These are phyloP conservation scores for Starmerella cellae DNA, from an alignment of 805 yeast genomes.

Conservation along the genomic window DNA sequence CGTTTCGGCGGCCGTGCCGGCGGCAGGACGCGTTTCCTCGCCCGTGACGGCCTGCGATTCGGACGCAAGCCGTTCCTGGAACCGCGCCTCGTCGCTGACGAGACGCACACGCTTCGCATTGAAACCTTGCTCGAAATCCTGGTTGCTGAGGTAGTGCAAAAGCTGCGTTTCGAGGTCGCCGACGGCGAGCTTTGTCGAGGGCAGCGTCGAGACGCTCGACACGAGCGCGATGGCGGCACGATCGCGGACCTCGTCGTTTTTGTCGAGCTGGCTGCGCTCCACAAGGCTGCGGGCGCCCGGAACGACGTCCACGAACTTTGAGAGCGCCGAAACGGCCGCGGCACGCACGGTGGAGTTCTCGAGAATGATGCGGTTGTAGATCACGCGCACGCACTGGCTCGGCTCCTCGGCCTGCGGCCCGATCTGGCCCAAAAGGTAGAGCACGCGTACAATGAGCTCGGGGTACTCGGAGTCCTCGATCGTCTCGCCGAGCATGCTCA, in stretches of 20 bases:
- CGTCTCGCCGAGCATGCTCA: slow-evolving; percentile 85
- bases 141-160: slow-evolving; percentile 49
- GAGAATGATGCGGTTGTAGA: slow-evolving; percentile 89
- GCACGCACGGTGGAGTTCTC: slow-evolving; percentile 93
- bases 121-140: slow-evolving; percentile 39
- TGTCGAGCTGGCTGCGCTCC: slow-evolving; percentile 71
- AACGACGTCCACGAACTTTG: slow-evolving; percentile 74
- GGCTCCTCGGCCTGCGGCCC: slow-evolving; percentile 84
- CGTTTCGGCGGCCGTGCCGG: slow-evolving; percentile 5
- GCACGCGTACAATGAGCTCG: slow-evolving; percentile 80
- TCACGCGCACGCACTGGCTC: slow-evolving; percentile 83
- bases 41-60: slow-evolving; percentile 8
- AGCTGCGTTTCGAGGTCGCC: slow-evolving; percentile 67
- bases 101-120: slow-evolving; percentile 56
- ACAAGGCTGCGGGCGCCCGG: slow-evolving; percentile 65
- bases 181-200: slow-evolving; percentile 58
- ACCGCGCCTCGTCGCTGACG: slow-evolving; percentile 28
- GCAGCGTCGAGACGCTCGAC: slow-evolving; percentile 40
- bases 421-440: slow-evolving; percentile 84
- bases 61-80: slow-evolving; percentile 5
- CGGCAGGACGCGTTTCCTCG: slow-evolving; percentile 1
- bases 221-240: slow-evolving; percentile 76
- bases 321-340: slow-evolving; percentile 83
- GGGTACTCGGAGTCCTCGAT: slow-evolving; percentile 97
- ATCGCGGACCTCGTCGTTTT: slow-evolving; percentile 95